Base-by-base conservation (phyloP, 228 moss, liverwort and hornwort species). In the Sphagnum fallax region DNA sequence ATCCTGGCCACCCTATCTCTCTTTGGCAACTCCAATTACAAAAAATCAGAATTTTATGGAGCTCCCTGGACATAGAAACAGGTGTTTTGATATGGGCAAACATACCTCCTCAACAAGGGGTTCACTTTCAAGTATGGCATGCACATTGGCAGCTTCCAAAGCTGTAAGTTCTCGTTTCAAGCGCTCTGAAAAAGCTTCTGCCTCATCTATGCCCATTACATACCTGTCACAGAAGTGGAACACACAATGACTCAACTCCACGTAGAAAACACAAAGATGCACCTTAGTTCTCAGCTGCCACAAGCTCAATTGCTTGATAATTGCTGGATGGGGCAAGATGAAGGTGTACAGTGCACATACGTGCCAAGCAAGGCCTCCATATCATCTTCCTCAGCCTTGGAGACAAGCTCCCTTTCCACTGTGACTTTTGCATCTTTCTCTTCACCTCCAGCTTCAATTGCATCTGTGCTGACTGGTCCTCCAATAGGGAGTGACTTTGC, bases 311-410 rank as follows among this genome's bases (percentile, higher is more conserved):
- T 32, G 32, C 32, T 32, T 32, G 32, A 32, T 32, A 32, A 32
- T 32, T 32, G 32, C 32, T 32, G 32, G 32, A 32, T 32, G 32
- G 32, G 32, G 32, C 32, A 32, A 32, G 32, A 32, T 32, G 2
- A 32, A 32, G 32, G 32, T 32, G 32, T 32, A 32, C 32, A 32
- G 32, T 32, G 32, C 71, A 83, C 90, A 70, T 77, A 98, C 98
- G 98, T 85, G 89, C 94, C 98, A 81, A 98, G 91, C 55, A 98
- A 83, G 75, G 93, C 92, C 75, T 98, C 98, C 98, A 98, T 98
- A 70, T 98, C 98, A 72, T 98, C 98, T 88, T 98, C 98, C 80
- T 98, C 98, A 52, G 94, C 87, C 81, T 98, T 98, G 47, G 98
- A 98, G 73, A 98, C 98, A 70, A 98, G 83, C 69, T 98, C 94